These are phyloP conservation scores for Lolium rigidum DNA, from an alignment of 176 grass and related monocot genomes.

Conservation along the genomic window DNA sequence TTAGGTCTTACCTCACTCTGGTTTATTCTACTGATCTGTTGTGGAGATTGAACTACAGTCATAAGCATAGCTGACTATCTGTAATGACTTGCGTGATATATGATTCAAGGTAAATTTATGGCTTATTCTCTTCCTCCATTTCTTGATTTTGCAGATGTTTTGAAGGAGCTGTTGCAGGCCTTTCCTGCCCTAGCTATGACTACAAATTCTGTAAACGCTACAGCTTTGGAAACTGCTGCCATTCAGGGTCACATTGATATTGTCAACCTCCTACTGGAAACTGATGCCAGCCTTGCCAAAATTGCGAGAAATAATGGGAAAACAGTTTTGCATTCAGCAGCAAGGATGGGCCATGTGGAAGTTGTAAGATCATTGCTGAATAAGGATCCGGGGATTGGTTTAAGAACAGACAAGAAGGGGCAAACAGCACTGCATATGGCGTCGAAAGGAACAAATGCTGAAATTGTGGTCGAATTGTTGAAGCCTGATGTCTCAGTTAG, in stretches of 20 bases:
- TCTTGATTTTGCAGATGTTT: constrained; percentile 63
- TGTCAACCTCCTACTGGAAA: constrained; percentile 90
- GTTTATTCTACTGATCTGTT: constrained; percentile 23
- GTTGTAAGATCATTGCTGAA: constrained; percentile 77
- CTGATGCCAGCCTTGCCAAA: constrained; percentile 76
- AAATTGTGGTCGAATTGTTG: constrained; percentile 73
- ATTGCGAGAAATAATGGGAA: constrained; percentile 93
- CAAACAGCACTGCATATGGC: constrained; percentile 95
- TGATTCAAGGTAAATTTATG: background rate
- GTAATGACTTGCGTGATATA: background rate
- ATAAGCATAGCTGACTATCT: background rate
- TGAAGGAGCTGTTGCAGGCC: constrained; percentile 76
- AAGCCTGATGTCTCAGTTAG: constrained; percentile 67
- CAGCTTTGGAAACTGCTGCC: constrained; percentile 85
- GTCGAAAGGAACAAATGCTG: constrained; percentile 78
- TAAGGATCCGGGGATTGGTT: constrained; percentile 73
- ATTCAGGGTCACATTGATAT: constrained; percentile 73
- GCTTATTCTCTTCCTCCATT: constrained; percentile 25
- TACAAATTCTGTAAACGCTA: constrained; percentile 85
- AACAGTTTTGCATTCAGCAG: constrained; percentile 84
- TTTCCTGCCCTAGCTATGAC: constrained; percentile 91
- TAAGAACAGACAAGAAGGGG: constrained; percentile 90
- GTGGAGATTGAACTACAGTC: background rate
- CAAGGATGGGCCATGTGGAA: constrained; percentile 85
- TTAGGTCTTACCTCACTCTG: constrained; percentile 27